Evolutionary conservation across 2,329 filamentous ascomycete species (phyloP).

Genomic region (Colletotrichum navitas): DNA sequence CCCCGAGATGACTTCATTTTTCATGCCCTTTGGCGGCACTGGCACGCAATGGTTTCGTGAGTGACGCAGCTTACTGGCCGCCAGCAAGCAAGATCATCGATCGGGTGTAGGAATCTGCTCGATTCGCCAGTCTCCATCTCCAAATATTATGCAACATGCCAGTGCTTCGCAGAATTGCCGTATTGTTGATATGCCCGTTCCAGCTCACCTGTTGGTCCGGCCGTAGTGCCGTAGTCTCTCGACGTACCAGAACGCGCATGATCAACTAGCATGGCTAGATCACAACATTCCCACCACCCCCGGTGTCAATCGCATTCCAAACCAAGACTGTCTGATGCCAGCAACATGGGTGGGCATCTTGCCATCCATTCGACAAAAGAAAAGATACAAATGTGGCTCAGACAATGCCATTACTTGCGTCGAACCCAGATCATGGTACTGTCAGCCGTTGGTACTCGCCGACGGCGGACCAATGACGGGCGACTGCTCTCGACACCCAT

Average conservation of each 20-base stretch:
- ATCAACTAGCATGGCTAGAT: not conserved
- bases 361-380: not conserved
- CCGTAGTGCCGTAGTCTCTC: not conserved
- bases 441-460: conserved; percentile 3
- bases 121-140: not conserved
- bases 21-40: conserved; percentile 3
- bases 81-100: not conserved
- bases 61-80: not conserved
- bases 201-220: no score
- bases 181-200: not conserved
- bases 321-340: not conserved
- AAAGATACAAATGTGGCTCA: not conserved
- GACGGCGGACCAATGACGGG: conserved; percentile 31
- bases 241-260: not conserved
- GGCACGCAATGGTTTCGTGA: conserved; percentile 19
- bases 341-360: not conserved
- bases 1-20: conserved; percentile 36
- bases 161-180: not conserved
- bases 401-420: not conserved
- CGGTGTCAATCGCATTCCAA: not conserved
- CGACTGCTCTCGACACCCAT: conserved; percentile 13
- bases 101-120: not conserved
- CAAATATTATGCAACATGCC: not conserved
- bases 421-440: not conserved
- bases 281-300: not conserved